Base-by-base conservation (phyloP, 164 flowering plant species). In the Aristolochia contorta region DNA sequence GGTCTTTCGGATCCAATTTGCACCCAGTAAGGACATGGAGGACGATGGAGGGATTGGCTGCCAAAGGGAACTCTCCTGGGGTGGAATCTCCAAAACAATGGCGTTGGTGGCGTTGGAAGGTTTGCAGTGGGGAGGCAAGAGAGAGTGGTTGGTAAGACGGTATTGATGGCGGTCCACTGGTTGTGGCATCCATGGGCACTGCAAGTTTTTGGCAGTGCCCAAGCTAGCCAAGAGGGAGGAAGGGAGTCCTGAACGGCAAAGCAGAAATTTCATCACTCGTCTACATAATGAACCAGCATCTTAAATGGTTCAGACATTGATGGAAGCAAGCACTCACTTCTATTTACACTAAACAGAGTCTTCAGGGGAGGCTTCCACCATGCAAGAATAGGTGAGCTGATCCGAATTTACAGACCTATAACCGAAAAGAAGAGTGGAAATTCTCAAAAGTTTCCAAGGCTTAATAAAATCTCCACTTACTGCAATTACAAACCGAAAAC, bases 101-200 rank as follows among this genome's bases (percentile, higher is more conserved):
- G 3, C 97, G 84, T 46, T 72, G 79, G 56, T 80, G 83, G 16
- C 93, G 75, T 61, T 76, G 80, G 72, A 81, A 83, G 64, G 84
- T 47, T 20, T 78, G 75, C 18, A 70, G 16, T 27, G 89, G 78
- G 25, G 84, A 64, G 62, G 77, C 68, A 23, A 75, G 67, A 60
- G 82, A 37, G 54, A 87, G 77, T 25, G 91, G 71, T 64, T 84
- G 91, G 32, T 84, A 66, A 73, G 87, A 75, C 66, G 81, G 96
- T 21, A 93, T 65, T 37, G 82, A 71, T 27, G 86, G 76, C 56
- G 91, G 78, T 69, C 83, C 87, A 71, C 95, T 86, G 43, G 88
- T 63, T n/a, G 97, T 80, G 78, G 95, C 91, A 61, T 89, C 99
- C 99, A 94, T 94, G 84, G 92, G 91, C 94, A 83, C 93, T 76